Base-by-base conservation (phyloP, 2,329 filamentous ascomycete genomes). In the Dactylellina sp. region DNA sequence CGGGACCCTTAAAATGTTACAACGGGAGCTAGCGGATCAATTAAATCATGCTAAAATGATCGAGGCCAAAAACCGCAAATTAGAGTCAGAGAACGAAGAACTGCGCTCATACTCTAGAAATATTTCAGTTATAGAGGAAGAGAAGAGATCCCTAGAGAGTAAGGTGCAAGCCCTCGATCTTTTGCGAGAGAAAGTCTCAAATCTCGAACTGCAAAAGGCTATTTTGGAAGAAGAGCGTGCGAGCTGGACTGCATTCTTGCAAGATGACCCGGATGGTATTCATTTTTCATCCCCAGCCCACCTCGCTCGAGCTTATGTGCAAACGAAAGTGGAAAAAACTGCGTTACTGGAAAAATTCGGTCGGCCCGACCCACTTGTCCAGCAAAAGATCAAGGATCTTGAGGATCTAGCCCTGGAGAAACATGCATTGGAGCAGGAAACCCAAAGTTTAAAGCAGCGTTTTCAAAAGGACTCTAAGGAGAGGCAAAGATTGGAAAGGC, bases 91-190 rank as follows among this genome's bases (percentile, higher is more conserved):
- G 80, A 83, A 99, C 37, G 92, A 91, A 77, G 90, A 93, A 77
- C 85, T 96, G 39, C 89, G 93, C 12, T 91, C 93, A 77, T 83
- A 90, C 2, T 89, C 93, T 80, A 94, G 91, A 81, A 92, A 91
- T n/a, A 89, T 97, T 0, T 92, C 97, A 79, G 87, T 99, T 1
- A 91, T 98, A 0, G 93, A 99, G 80, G 95, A 99, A 80, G 93
- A 99, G 83, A 98, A 98, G 84, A 86, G 91, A 75, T 87, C 88
- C 0, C 83, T 99, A 20, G 90, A 95, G 80, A 88, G 89, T 32
- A 92, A 89, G 79, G 81, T 99, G 0, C 88, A 92, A 72, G 84
- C 90, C 39, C 89, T 94, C 81, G 88, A 91, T 66, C 85, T 87
- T 11, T 79, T 97, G 7, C 88, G 95, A 78, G 84, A 87, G 25